Conservation (phyloP, 345 rosid genomes). For the Schrenkiella parvula region DNA sequence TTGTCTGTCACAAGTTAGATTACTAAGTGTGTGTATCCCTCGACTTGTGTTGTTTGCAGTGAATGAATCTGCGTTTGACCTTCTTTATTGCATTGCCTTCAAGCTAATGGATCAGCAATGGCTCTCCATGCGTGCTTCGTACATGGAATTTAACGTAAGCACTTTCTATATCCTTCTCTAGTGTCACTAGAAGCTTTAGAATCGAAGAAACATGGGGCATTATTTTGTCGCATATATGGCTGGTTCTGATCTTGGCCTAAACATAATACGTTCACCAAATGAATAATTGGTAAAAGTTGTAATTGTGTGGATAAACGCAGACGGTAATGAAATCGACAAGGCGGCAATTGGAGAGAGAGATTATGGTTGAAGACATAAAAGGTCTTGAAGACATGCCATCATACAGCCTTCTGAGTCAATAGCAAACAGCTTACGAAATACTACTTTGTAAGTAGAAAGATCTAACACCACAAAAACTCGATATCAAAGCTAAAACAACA, state of each 20-base stretch:
- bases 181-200: neutral
- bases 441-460: constrained; percentile 32
- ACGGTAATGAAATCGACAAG: constrained; percentile 84
- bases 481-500: constrained; percentile 1
- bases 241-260: neutral
- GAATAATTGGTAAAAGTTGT: neutral
- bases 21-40: neutral
- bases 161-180: neutral
- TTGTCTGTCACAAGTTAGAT: neutral
- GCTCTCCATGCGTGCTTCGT: constrained; percentile 93
- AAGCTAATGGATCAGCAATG: constrained; percentile 96
- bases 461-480: constrained; percentile 14
- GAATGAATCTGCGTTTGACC: constrained; percentile 87
- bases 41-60: constrained; percentile 43
- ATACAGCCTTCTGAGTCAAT: constrained; percentile 54
- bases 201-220: neutral
- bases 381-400: constrained; percentile 86
- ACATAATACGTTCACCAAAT: neutral
- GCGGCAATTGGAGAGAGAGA: constrained; percentile 89
- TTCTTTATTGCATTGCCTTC: constrained; percentile 93
- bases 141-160: constrained; percentile 96
- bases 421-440: constrained; percentile 18
- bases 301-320: constrained; percentile 32
- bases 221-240: neutral
- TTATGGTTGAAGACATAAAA: constrained; percentile 61